Conservation (phyloP, 2,329 filamentous ascomycete genomes). For the Scedosporium dehoogii region DNA sequence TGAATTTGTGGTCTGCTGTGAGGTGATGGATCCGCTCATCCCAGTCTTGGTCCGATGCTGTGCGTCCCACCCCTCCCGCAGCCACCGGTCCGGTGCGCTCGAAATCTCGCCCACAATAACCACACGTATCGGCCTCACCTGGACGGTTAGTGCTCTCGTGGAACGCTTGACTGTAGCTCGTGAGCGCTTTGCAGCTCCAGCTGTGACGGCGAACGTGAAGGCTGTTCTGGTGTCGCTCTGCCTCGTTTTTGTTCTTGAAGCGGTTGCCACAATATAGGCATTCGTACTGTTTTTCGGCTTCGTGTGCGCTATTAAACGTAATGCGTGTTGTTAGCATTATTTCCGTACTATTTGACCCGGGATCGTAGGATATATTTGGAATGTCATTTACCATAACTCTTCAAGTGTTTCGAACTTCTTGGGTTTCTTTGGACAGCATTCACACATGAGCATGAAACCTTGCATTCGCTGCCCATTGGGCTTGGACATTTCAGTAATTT, state of each 20-base stretch:
- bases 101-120: constrained; percentile 94
- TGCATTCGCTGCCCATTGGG: constrained; percentile 37
- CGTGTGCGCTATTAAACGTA: constrained; percentile 59
- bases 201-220: constrained; percentile 86
- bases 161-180: constrained; percentile 70
- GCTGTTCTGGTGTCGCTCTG: constrained; percentile 91
- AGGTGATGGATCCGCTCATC: constrained; percentile 77
- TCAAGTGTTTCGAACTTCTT: constrained; percentile 85
- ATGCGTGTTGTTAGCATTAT: background rate
- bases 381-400: constrained; percentile 63
- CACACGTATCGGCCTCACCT: constrained; percentile 69
- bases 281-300: constrained; percentile 92
- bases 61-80: constrained; percentile 24
- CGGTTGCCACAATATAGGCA: constrained; percentile 88
- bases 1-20: constrained; percentile 87
- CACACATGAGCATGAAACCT: constrained; percentile 56
- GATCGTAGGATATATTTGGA: background rate
- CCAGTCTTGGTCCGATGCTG: constrained; percentile 75
- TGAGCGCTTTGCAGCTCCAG: constrained; percentile 90
- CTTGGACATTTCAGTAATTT: constrained; percentile 40
- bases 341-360: background rate
- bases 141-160: constrained; percentile 65
- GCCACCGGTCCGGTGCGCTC: constrained; percentile 25
- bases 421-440: constrained; percentile 94
- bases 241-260: constrained; percentile 99